Conservation (phyloP, 75 land plant genomes). For the Cryptomeria japonica region DNA sequence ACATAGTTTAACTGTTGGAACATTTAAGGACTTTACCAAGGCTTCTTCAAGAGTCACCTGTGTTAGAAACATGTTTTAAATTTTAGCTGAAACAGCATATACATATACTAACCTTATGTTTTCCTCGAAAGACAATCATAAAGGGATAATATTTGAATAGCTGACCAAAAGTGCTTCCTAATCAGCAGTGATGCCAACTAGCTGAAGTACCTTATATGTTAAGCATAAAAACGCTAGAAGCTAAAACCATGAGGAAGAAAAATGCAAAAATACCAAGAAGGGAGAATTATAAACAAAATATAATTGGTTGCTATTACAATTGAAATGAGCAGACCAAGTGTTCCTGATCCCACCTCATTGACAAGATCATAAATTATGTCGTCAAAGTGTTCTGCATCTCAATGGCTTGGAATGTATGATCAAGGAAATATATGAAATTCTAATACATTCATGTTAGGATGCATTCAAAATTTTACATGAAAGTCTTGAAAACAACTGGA, state of each 20-base stretch:
- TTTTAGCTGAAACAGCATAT: background rate
- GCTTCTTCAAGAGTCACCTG: constrained; percentile 46
- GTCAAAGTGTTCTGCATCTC: background rate
- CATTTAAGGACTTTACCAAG: constrained; percentile 30
- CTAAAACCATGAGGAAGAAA: background rate
- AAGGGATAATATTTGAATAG: background rate
- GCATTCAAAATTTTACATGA: background rate
- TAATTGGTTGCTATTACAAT: background rate
- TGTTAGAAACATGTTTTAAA: background rate
- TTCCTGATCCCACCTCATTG: background rate
- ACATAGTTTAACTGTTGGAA: constrained; percentile 47
- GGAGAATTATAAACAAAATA: background rate
- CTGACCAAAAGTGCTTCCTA: background rate
- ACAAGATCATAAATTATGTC: background rate
- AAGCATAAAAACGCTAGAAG: background rate
- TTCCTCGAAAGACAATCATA: background rate
- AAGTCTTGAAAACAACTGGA: background rate
- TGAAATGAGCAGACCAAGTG: background rate
- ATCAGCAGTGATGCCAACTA: constrained; percentile 1
- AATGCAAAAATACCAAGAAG: background rate
- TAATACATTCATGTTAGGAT: background rate
- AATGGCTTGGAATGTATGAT: background rate
- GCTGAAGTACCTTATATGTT: background rate
- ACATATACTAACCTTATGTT: background rate
- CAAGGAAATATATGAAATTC: background rate